Evolutionary conservation across 192 early-diverging fungal genomes (phyloP).

Genomic region (Linnemannia schmuckeri): DNA sequence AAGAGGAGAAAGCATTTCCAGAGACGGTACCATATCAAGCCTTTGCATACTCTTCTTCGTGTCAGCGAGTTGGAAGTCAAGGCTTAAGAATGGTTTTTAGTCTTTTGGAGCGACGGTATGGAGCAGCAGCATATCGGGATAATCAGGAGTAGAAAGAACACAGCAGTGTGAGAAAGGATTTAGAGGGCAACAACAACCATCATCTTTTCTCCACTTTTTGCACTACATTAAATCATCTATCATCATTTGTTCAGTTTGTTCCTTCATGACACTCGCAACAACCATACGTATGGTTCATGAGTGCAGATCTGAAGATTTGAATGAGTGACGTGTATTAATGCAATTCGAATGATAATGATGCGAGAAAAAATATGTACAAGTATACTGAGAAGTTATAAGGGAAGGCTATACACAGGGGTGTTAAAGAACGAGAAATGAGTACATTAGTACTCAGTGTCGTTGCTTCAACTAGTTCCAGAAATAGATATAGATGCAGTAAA

Average conservation of each 20-base stretch:
- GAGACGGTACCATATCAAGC: constrained; percentile 76
- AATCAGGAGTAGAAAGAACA: neutral
- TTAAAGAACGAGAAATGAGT: neutral
- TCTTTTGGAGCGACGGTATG: neutral
- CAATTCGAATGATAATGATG: neutral
- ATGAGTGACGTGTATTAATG: neutral
- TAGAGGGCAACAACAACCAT: neutral
- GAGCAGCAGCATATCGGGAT: neutral
- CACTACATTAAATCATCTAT: neutral
- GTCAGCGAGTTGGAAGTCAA: constrained; percentile 77
- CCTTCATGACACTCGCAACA: neutral
- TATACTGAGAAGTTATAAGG: neutral
- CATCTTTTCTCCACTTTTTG: neutral
- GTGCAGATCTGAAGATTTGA: neutral
- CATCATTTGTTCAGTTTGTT: neutral
- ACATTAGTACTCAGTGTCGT: neutral
- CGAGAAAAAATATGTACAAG: neutral
- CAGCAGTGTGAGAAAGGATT: neutral
- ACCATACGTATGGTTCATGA: no score
- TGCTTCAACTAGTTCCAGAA: neutral
- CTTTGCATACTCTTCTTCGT: constrained; percentile 80
- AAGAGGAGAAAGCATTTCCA: constrained; percentile 84
- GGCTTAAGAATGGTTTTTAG: constrained; percentile 4
- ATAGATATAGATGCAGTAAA: constrained; percentile 39
- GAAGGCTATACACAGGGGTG: neutral